These are phyloP conservation scores for Pisolithus microcarpus DNA, from an alignment of 768 basidiomycete species.

Conservation along the genomic window DNA sequence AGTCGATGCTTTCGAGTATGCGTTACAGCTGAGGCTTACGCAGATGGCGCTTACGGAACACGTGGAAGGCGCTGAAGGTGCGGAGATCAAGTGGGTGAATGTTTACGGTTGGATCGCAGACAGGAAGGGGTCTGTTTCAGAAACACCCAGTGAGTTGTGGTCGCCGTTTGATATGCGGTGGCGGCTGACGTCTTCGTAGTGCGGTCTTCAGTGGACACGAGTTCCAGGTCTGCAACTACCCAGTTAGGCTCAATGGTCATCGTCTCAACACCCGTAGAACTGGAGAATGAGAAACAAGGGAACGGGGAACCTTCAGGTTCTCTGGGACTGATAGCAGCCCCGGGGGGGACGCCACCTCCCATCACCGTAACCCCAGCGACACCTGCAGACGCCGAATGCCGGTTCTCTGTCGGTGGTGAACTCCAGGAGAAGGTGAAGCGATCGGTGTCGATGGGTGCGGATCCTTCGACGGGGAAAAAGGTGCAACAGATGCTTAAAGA, in stretches of 20 bases:
- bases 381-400: constrained; percentile 31
- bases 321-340: constrained; percentile 4
- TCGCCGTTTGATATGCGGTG: background rate
- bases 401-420: constrained; percentile 15
- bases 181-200: constrained; percentile 7
- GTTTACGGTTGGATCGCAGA: constrained; percentile 84
- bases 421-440: constrained; percentile 18
- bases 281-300: constrained; percentile 5
- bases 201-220: constrained; percentile 26
- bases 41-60: constrained; percentile 76
- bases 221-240: constrained; percentile 21
- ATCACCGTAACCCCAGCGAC: constrained; percentile 63
- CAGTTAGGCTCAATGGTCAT: constrained; percentile 10
- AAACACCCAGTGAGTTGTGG: constrained; percentile 19
- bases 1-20: constrained; percentile 64
- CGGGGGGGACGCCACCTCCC: constrained; percentile 16
- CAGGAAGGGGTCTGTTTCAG: constrained; percentile 31
- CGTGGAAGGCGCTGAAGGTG: constrained; percentile 79
- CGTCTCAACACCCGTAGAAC: constrained; percentile 11
- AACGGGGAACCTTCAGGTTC: background rate
- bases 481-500: constrained; percentile 70
- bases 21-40: constrained; percentile 81
- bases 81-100: constrained; percentile 73
- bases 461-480: constrained; percentile 60
- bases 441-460: constrained; percentile 29